Conservation (phyloP, 2,329 filamentous ascomycete genomes). For the Penicillium hordei region DNA sequence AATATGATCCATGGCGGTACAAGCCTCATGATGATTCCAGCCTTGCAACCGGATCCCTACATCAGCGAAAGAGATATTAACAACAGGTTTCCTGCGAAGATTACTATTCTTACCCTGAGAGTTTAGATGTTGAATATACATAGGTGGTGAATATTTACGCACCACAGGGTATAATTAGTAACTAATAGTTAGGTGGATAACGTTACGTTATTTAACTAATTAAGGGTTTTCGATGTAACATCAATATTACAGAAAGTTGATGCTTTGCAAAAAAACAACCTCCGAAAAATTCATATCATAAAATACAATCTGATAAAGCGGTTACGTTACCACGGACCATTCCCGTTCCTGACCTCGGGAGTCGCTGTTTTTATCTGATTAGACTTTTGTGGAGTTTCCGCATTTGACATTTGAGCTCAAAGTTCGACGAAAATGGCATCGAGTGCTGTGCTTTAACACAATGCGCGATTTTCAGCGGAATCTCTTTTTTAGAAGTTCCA, state of each 20-base stretch:
- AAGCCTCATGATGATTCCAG: background rate
- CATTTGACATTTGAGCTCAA: background rate
- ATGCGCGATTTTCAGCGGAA: background rate
- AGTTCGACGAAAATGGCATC: too few relatives aligned
- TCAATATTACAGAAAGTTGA: background rate
- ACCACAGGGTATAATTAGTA: background rate
- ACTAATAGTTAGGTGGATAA: background rate
- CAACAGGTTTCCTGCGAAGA: background rate
- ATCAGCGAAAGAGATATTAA: background rate
- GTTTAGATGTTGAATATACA: background rate
- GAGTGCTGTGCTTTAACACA: background rate
- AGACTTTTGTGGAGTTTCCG: background rate
- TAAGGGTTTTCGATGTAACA: background rate
- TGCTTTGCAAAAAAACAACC: background rate
- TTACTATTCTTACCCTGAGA: background rate
- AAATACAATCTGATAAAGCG: background rate
- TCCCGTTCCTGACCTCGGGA: background rate
- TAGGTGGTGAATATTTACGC: too few relatives aligned
- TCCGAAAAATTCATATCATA: background rate
- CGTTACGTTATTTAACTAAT: too few relatives aligned
- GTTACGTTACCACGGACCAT: background rate
- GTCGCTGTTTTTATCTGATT: background rate
- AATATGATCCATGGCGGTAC: background rate
- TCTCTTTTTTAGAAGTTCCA: background rate
- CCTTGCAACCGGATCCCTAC: background rate